Evolutionary conservation across 805 yeast species (phyloP), one percentile per base, ranked within the genome.

Genomic region (Metschnikowia drakensbergensis): DNA sequence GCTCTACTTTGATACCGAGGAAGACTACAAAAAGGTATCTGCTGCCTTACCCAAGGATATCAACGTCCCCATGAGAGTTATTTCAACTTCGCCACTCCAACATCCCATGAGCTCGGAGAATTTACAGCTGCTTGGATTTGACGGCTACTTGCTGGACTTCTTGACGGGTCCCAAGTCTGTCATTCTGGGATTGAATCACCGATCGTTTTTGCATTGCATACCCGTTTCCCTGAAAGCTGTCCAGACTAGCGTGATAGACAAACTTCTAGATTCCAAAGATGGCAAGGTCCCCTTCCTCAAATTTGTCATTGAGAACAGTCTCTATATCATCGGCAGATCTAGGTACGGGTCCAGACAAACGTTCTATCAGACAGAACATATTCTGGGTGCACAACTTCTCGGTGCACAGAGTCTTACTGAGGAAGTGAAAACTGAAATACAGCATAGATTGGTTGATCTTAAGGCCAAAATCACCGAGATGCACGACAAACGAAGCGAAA

Each of bases 161-260:
- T 59, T 92, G 2, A 65, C 67, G 2, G 98, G 96, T 0, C 96
- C 96, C 1, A 59, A 64, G 5, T 77, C 78, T 7, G 95, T 92
- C 1, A 61, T 88, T 44, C 74, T 76, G 46, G 88, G 86, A 89
- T 72, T 91, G 30, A 81, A 86, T 54, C 83, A 79, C 52, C 65
- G 69, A 9, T 62, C 72, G 8, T 68, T 69, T 46, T 73, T 76
- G 39, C 65, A 69, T 34, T 62, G 82, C 13, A 79, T 88, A 28
- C 97, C 97, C 0, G 83, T 85, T 5, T 61, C 87, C 0, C 64
- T 69, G 11, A 66, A 61, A n/a, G 76, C 74, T 0, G 2, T 61
- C 84, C 34, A 57, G 72, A 7, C 65, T 67, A 7, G 54, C 60
- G 4, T 78, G 77, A 51, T 63, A 75, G 6, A 66, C 69, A 13